A percentile compares a stretch with the other conserved stretches of the same genome.
These are phyloP conservation scores for Hypoxylon sp. DNA, from an alignment of 2,329 filamentous ascomycete species.

Conservation along the genomic window DNA sequence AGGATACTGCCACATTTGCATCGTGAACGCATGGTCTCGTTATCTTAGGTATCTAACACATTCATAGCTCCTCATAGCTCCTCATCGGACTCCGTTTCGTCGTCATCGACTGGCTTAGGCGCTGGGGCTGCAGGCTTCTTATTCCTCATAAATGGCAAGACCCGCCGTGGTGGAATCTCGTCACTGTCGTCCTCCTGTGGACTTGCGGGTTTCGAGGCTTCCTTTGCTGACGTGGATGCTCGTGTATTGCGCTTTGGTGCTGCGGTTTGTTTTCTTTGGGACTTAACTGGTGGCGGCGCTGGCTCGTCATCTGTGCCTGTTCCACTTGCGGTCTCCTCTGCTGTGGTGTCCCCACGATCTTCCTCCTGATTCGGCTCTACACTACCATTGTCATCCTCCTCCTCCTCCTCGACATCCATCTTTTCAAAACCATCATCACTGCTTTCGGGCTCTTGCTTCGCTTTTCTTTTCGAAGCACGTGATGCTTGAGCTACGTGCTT, in stretches of 20 bases:
- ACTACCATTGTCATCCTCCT: constrained; percentile 46
- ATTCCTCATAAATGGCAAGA: constrained; percentile 62
- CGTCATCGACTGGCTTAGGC: constrained; percentile 54
- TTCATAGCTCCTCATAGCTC: constrained; percentile 69
- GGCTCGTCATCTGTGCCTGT: constrained; percentile 56
- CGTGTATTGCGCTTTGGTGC: constrained; percentile 24
- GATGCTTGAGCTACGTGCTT: constrained; percentile 56
- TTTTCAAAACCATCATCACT: constrained; percentile 64
- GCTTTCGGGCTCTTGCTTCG: constrained; percentile 58
- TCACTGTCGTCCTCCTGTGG: constrained; percentile 45
- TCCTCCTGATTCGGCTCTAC: constrained; percentile 57
- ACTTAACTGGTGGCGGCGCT: constrained; percentile 38
- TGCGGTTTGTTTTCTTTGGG: constrained; percentile 27
- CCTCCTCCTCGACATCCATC: constrained; percentile 68
- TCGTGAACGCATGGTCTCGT: constrained; percentile 28
- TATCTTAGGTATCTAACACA: constrained; percentile 19
- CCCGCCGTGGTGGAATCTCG: constrained; percentile 50
- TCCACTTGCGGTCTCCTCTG: constrained; percentile 61
- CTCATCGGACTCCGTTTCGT: constrained; percentile 70
- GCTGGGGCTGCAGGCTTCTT: constrained; percentile 51
- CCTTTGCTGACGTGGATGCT: constrained; percentile 29
- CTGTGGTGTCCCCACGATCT: constrained; percentile 57
- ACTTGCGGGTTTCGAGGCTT: constrained; percentile 9
- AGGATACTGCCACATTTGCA: constrained; percentile 5
- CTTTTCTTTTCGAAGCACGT: constrained; percentile 66